Evolutionary conservation across 2,329 filamentous ascomycete species (phyloP), one percentile per base, ranked within the genome.

Genomic region (Beauveria scarabaeidicola): DNA sequence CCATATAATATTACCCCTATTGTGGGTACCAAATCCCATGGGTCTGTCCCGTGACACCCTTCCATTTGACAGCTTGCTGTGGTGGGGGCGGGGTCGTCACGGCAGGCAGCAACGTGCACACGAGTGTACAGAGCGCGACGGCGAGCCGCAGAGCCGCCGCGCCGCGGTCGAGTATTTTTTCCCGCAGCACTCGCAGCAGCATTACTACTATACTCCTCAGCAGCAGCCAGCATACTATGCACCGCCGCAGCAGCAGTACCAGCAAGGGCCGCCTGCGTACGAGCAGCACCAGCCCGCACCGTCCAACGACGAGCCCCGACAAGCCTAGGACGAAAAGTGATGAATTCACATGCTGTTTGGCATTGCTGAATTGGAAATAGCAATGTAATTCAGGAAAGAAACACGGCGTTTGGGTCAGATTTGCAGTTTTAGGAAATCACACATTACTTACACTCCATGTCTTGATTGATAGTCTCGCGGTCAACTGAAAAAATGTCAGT

Each of bases 101-200:
- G 27, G 46, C 61, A 61, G 61, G 52, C 53, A 56, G 41, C 25
- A 13, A 56, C 29, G 15, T 38, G n/a, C 36, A 19, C 6, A 25
- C 38, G 19, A 17, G 36, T 27, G 41, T 44, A 11, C 10, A 32
- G 70, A 69, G 61, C 64, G 59, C 52, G 61, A 71, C 60, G 65
- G 70, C 27, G 47, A 51, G 25, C 36, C 25, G 5, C 32, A 38
- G 29, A 51, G 5, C 23, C 55, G 32, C 10, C 32, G 41, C 29
- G 7, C 44, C 17, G 29, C 56, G n/a, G 13, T 38, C 10, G 38
- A 58, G 27, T 40, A 23, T 17, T 52, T 38, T 19, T 19, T 38
- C 2, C 40, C 47, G 19, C 55, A 32, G 17, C 40, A 43, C 32
- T 4, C 21, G 52, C 40, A 41, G 36, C 55, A 58, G 13, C 53